Evolutionary conservation across 176 grass and related monocot species (phyloP).

Genomic region (Triticum urartu): DNA sequence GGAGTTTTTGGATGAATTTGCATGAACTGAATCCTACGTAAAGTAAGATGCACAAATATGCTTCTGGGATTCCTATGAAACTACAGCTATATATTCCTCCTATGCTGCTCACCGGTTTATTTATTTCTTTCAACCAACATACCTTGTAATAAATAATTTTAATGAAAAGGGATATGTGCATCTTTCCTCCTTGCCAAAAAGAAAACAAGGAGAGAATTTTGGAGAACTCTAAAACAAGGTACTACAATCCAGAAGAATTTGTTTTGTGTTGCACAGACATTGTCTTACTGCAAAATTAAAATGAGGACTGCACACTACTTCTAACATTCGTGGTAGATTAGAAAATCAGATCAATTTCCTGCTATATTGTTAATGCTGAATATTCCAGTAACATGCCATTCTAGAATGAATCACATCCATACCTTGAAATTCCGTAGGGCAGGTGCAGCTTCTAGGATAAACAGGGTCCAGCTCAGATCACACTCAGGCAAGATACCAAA

Average conservation of each 20-base stretch:
- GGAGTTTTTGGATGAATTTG: neutral
- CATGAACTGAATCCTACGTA: neutral
- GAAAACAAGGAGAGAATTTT: too few species aligned
- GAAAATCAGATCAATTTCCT: neutral
- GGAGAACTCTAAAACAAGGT: too few species aligned
- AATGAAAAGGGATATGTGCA: too few species aligned
- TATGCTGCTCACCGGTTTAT: too few species aligned
- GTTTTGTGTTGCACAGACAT: too few species aligned
- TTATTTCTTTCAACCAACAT: too few species aligned
- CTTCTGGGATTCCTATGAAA: neutral
- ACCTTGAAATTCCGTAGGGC: neutral
- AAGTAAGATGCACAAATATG: neutral
- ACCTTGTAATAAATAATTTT: too few species aligned
- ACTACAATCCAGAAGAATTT: too few species aligned
- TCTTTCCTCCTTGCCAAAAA: too few species aligned
- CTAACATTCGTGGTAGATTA: too few species aligned
- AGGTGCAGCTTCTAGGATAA: neutral
- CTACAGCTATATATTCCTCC: neutral
- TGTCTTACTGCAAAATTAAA: too few species aligned
- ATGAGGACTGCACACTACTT: neutral
- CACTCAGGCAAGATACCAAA: neutral
- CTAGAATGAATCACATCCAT: neutral
- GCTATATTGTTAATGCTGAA: neutral
- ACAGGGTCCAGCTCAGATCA: neutral
- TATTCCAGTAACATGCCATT: neutral